Conservation (phyloP, 352 stramenopile species). For the Halophytophthora polymorphica region DNA sequence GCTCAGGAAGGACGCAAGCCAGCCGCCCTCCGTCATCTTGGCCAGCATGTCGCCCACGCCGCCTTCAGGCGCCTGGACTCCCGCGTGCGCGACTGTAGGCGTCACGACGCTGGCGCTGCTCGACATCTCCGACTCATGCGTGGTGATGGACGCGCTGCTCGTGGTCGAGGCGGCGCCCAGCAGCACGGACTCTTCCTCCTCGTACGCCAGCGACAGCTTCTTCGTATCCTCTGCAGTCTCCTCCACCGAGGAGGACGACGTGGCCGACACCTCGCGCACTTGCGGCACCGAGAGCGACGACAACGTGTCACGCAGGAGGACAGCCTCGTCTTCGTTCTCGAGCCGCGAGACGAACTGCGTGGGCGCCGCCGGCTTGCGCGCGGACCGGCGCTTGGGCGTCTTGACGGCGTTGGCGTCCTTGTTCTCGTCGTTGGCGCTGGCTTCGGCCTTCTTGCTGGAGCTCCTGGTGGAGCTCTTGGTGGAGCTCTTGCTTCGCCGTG, state of each 20-base stretch:
- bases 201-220: constrained; percentile 48
- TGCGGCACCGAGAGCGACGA: constrained; percentile 30
- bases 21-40: constrained; percentile 57
- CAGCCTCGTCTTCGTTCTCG: constrained; percentile 46
- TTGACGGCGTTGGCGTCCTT: constrained; percentile 9
- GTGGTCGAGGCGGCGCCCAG: constrained; percentile 3
- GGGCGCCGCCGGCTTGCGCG: constrained; percentile 17
- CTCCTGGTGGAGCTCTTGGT: too few species aligned
- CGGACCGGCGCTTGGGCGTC: constrained; percentile 15
- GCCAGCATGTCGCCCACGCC: constrained; percentile 31
- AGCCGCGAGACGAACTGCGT: constrained; percentile 32
- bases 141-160: background rate
- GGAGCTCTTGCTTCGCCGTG: constrained; percentile 16
- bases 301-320: constrained; percentile 52
- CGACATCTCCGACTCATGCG: too few species aligned
- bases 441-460: constrained; percentile 4
- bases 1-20: constrained; percentile 64
- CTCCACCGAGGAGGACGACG: constrained; percentile 3
- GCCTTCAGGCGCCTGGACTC: constrained; percentile 3
- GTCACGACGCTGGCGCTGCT: too few species aligned
- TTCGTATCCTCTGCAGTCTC: constrained; percentile 27
- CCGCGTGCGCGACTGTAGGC: constrained; percentile 2
- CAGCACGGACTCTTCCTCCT: constrained; percentile 34
- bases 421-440: constrained; percentile 3
- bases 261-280: constrained; percentile 22